Base-by-base conservation (phyloP, 2,329 filamentous ascomycete genomes). In the Dactylellina cionopaga region DNA sequence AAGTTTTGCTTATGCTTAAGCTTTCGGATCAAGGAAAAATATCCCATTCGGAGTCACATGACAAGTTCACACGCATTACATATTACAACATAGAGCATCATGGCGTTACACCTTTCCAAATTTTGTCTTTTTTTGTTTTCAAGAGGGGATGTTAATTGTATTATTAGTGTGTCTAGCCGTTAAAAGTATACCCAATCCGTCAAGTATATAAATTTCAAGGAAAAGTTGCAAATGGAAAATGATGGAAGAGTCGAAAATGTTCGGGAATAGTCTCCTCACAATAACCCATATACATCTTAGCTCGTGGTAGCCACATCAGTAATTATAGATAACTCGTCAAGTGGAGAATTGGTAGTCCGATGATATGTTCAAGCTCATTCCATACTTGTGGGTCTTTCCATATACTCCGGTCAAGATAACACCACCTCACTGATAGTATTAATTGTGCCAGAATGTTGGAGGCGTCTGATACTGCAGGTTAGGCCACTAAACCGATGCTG, bases 401-500 rank as follows among this genome's bases (percentile, higher is more conserved):
- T 52, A 17, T 13, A n/a, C 11, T 43, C 31, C 54, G 1, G 6
- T 31, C 35, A 25, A 46, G 25, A 22, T 37, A 39, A 22, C 22
- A 31, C 39, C 19, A 15, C 24, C 5, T 29, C 25, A 33, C 24
- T 56, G n/a, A 46, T 37, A 49, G 41, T 25, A 66, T 3, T 66
- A 33, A 17, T 49, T 13, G 35, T 35, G 27, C 46, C 46, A 52
- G 46, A 52, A 54, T 13, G 17, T 35, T 33, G 62, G 62, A 55
- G 51, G 24, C 56, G 35, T 43, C 39, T 55, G 15, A 49, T 19
- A n/a, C n/a, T 62, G 47, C 39, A 56, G 37, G 10, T 33, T 39
- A 25, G 56, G 11, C 17, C 51, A 49, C 65, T 70, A 70, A 41
- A 70, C 65, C 33, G 65, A 70, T 15, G 65, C 65, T 56, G 65